Evolutionary conservation across 164 flowering plant species (phyloP), one percentile per base, ranked within the genome.

Genomic region (Magnolia changhungtana): DNA sequence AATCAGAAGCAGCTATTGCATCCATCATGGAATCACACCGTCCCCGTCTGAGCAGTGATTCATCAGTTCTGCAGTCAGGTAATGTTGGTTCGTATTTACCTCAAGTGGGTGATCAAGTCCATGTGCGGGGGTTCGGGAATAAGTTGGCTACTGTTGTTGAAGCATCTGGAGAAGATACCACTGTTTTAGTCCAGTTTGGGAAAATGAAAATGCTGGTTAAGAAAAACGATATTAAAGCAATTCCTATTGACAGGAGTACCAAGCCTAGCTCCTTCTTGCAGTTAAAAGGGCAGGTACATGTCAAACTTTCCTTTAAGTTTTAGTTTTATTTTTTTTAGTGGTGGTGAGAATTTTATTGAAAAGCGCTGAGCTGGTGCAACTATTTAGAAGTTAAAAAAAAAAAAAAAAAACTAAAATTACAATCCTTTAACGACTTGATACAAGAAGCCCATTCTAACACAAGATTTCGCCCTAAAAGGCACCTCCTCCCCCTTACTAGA

Each of bases 141-240:
- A 93, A 92, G 86, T 66, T 89, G 75, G 96, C 92, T 64, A 90
- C 95, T 64, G 87, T 93, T 59, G 86, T 90, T 78, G 97, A 93
- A 87, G 83, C 85, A 66, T 84, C 91, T 64, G 90, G 77, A 13
- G 88, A 88, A 74, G 93, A 90, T 83, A 91, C 78, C 24, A 87
- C 85, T 9, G 82, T 87, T 73, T 84, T 95, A 19, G 89, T 93
- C 50, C 97, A 89, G 77, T 90, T 82, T 79, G 94, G 96, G 72
- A 93, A 93, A 78, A 81, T 95, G 27, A 89, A 82, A 79, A 83
- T 86, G 69, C 89, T 89, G 13, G 91, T 90, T 74, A 86, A 88
- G 73, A 86, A 80, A 78, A 84, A 77, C 52, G 86, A 82, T 70
- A 77, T 94, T 52, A 88, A 75, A 80, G 55, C 89, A 45, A 31